These are phyloP conservation scores for Phytophthora pseudosyringae DNA, from an alignment of 352 stramenopile genomes.

Conservation along the genomic window DNA sequence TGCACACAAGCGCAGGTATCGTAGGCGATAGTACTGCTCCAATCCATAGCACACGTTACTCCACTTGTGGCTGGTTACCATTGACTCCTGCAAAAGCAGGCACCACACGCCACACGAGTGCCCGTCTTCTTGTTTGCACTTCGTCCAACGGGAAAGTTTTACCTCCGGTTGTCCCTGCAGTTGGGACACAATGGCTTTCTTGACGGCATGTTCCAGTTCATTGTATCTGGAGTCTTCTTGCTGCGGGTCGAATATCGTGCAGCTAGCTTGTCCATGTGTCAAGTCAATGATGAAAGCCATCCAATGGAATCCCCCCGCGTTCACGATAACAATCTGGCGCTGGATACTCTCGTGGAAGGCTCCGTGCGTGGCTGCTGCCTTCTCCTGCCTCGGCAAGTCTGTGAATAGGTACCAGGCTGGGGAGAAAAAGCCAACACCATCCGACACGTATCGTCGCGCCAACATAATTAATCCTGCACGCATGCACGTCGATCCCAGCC, in stretches of 20 bases:
- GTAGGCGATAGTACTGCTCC: slow-evolving; percentile 15
- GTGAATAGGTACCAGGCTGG: slow-evolving; percentile 11
- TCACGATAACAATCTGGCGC: slow-evolving; percentile 7
- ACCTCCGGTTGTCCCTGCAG: not conserved
- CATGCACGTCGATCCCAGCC: slow-evolving; percentile 9
- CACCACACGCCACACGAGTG: slow-evolving; percentile 21
- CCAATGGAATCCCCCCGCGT: slow-evolving; percentile 9
- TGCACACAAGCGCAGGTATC: slow-evolving; percentile 8
- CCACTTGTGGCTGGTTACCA: slow-evolving; percentile 12
- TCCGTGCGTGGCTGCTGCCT: not conserved
- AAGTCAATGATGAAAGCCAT: slow-evolving; percentile 12
- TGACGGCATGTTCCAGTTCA: not conserved
- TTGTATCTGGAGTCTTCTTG: not conserved
- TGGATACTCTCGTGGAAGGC: slow-evolving; percentile 2
- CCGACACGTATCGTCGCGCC: not conserved
- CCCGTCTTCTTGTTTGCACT: slow-evolving; percentile 8
- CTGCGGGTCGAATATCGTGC: slow-evolving; percentile 14
- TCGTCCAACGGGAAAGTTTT: not conserved
- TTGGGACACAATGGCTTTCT: not conserved
- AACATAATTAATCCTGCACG: slow-evolving; percentile 2
- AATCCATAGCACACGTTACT: slow-evolving; percentile 8
- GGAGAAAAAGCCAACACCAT: slow-evolving; percentile 5
- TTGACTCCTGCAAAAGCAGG: slow-evolving; percentile 18
- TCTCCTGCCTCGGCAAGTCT: not conserved
- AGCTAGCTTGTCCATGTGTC: not conserved